Conservation (phyloP, 805 yeast genomes). For the Vanderwaltozyma verrucispora region DNA sequence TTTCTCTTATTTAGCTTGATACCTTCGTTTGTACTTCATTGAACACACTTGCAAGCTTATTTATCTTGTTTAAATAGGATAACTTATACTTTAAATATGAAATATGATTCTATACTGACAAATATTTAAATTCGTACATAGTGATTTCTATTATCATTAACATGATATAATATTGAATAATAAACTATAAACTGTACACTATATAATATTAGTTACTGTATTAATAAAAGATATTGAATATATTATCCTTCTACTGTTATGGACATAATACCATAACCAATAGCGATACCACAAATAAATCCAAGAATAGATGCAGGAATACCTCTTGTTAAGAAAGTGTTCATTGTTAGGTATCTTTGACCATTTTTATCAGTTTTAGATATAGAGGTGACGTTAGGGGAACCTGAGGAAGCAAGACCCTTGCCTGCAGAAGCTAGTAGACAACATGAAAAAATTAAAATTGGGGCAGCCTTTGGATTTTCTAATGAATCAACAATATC, state of each 20-base stretch:
- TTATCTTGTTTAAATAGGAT: too few relatives aligned
- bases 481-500: constrained; percentile 69
- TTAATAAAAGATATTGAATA: too few relatives aligned
- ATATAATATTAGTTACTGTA: too few relatives aligned
- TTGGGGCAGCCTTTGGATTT: constrained; percentile 57
- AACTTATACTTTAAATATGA: too few relatives aligned
- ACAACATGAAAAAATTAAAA: constrained; percentile 36
- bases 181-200: too few relatives aligned
- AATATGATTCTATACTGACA: too few relatives aligned
- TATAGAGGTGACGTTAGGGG: constrained; percentile 97
- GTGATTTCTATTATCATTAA: too few relatives aligned
- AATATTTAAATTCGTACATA: too few relatives aligned
- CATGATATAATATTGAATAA: too few relatives aligned
- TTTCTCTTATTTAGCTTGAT: too few relatives aligned
- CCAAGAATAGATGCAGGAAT: constrained; percentile 77
- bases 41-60: too few relatives aligned
- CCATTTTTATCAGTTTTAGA: constrained; percentile 90
- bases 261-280: constrained; percentile 73
- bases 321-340: constrained; percentile 80
- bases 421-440: constrained; percentile 84
- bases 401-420: constrained; percentile 96
- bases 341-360: constrained; percentile 69
- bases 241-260: constrained; percentile 15
- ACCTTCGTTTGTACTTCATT: too few relatives aligned
- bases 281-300: constrained; percentile 56